A percentile compares a stretch with the other conserved stretches of the same genome.
phyloP scores from a whole-genome alignment of 805 yeast genomes.

The Grigorovia yakushimaensis region DNA sequence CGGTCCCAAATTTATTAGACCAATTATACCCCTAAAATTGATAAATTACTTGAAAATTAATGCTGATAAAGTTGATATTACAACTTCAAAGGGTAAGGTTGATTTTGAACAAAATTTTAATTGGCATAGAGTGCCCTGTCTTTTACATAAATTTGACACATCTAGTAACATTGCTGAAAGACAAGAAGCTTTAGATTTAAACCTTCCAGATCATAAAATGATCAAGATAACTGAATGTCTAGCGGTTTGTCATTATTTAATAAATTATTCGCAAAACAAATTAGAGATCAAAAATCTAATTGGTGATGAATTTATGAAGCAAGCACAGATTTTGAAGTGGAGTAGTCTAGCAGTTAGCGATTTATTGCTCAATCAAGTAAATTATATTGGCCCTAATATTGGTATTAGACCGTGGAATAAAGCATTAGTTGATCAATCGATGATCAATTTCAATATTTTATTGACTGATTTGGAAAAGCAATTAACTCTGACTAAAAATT shows the following conservation, averaged over 20 bases:
- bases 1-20: slow-evolving; percentile 36
- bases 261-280: slow-evolving; percentile 24
- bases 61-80: slow-evolving; percentile 36
- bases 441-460: slow-evolving; percentile 30
- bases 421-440: slow-evolving; percentile 40
- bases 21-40: slow-evolving; percentile 33
- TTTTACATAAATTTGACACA: neutral
- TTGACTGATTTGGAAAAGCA: slow-evolving; percentile 42
- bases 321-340: slow-evolving; percentile 54
- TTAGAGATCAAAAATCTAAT: slow-evolving; percentile 35
- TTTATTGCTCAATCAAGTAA: slow-evolving; percentile 37
- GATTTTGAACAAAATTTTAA: slow-evolving; percentile 46
- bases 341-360: slow-evolving; percentile 65
- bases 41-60: slow-evolving; percentile 53
- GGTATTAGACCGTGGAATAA: slow-evolving; percentile 70
- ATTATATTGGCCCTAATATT: slow-evolving; percentile 44
- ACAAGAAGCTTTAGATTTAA: too few species aligned
- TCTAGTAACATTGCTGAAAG: too few species aligned
- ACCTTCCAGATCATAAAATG: neutral
- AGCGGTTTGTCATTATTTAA: slow-evolving; percentile 37
- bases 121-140: slow-evolving; percentile 5
- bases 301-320: slow-evolving; percentile 41
- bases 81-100: slow-evolving; percentile 8
- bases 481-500: slow-evolving; percentile 39
- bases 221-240: slow-evolving; percentile 1